Percentiles rank a stretch among this genome's conserved stretches.
These are phyloP conservation scores for Cryptococcus neoformans DNA, from an alignment of 1,284 basidiomycete genomes.

Conservation along the genomic window DNA sequence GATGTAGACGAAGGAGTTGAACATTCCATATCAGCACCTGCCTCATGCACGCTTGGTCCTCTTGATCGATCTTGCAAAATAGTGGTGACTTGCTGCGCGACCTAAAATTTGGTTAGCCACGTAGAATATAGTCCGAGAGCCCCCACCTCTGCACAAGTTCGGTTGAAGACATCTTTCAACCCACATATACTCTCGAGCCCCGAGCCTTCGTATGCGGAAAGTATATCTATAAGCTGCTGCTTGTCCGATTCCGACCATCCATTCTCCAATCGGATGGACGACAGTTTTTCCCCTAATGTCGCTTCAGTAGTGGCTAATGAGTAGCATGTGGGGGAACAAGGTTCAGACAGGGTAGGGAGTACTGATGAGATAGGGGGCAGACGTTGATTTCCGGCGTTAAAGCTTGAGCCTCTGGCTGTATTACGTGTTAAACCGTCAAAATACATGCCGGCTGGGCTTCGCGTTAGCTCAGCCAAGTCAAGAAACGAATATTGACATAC, in stretches of 20 bases:
- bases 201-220: neutral
- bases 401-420: neutral
- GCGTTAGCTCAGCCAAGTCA: neutral
- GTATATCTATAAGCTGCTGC: neutral
- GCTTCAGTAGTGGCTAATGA: neutral
- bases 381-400: no score
- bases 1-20: no score
- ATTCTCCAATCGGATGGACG: neutral
- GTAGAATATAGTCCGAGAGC: no score
- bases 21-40: no score
- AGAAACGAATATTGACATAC: constrained; percentile 2
- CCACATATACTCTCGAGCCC: neutral
- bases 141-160: neutral
- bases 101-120: neutral
- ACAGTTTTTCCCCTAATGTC: neutral
- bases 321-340: neutral
- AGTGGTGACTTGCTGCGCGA: neutral
- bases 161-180: neutral
- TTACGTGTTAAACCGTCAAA: neutral
- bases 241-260: neutral
- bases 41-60: no score
- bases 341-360: constrained; percentile 6
- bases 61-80: neutral
- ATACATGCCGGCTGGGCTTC: neutral
- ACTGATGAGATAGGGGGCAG: neutral